Base-by-base conservation (phyloP, 331 rosid genomes). In the Phaseolus coccineus region DNA sequence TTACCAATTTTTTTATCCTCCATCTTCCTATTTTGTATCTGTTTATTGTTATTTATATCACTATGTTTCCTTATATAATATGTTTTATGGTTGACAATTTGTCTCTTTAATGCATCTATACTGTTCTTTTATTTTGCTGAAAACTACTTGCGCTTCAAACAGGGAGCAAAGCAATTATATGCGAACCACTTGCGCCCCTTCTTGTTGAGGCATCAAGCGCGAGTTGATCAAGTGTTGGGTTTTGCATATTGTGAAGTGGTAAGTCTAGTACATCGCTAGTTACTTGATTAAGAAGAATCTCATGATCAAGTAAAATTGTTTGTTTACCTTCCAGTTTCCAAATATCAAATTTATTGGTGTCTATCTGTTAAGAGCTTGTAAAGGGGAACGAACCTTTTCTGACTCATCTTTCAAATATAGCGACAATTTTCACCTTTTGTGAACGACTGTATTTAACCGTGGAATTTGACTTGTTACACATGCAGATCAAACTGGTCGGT, bases 101-200 rank as follows among this genome's bases (percentile, higher is more conserved):
- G 35, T 51, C 74, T 63, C 65, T 72, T 68, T 5, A 65, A 59
- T 67, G 35, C 69, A 40, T 67, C 27, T 42, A 25, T n/a, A 24
- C 70, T 15, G 73, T 75, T 72, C 13, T 50, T 39, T n/a, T 64
- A 30, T 48, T 61, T 44, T 82, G 37, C 79, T 83, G 63, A 62
- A 40, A 72, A 77, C 76, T 70, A 55, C 44, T 46, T 67, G 39
- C 25, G 39, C 25, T 78, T 71, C 69, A 61, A 66, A 52, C 81
- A 91, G 97, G 97, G 99, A 67, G 97, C 97, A 24, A 89, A 87
- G 69, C 90, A 88, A 78, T 44, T 95, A 81, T 92, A 91, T 80
- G 39, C 13, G 68, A 88, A 81, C 76, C 90, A 93, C 77, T 59
- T 95, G 61, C 96, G 97, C 46, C 99, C 96, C 14, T 87, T 95